phyloP scores from a whole-genome alignment of 805 yeast genomes.

The Spathaspora gorwiae region DNA sequence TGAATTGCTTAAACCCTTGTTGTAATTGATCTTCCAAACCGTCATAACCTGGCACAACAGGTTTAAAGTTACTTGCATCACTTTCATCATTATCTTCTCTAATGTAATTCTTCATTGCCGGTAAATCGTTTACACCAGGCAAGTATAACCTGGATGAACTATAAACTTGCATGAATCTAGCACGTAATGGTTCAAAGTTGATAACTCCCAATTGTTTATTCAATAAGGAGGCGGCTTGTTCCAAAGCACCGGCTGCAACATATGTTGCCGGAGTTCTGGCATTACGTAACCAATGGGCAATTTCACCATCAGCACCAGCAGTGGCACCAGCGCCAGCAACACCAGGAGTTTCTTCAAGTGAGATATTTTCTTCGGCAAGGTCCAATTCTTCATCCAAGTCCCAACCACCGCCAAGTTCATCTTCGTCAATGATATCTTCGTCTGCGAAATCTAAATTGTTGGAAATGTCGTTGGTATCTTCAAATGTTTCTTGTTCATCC shows the following conservation, averaged over 20 bases:
- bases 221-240: conserved; percentile 88
- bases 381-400: conserved; percentile 77
- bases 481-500: conserved; percentile 24
- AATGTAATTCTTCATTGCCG: conserved; percentile 64
- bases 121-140: conserved; percentile 69
- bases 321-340: conserved; percentile 7
- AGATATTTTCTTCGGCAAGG: conserved; percentile 29
- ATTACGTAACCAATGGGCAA: conserved; percentile 79
- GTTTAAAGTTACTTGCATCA: conserved; percentile 44
- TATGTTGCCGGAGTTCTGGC: conserved; percentile 88
- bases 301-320: conserved; percentile 51
- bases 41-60: conserved; percentile 73
- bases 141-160: conserved; percentile 72
- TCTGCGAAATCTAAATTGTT: conserved; percentile 23
- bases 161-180: conserved; percentile 79
- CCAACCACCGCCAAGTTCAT: conserved; percentile 69
- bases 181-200: conserved; percentile 81
- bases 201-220: conserved; percentile 85
- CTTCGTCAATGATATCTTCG: conserved; percentile 18
- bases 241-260: conserved; percentile 95
- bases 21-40: conserved; percentile 55
- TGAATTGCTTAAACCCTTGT: conserved; percentile 78
- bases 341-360: conserved; percentile 15
- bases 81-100: conserved; percentile 61
- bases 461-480: conserved; percentile 8